Evolutionary conservation across 2,329 filamentous ascomycete genomes (phyloP), one percentile per base, ranked within the genome.

Genomic region (Pseudogymnoascus sp.): DNA sequence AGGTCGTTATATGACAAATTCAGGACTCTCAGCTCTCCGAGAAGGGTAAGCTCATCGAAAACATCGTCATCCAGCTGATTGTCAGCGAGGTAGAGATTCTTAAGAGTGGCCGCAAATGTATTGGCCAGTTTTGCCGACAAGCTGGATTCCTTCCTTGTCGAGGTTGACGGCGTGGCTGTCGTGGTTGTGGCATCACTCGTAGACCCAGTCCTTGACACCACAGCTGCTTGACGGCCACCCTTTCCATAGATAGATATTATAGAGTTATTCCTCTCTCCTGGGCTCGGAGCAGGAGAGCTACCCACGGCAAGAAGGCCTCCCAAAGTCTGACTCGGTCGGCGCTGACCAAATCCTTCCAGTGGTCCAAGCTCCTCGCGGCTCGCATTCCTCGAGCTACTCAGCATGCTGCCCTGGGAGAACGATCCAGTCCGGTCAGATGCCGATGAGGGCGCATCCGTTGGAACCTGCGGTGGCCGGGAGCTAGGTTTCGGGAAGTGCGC

Each of bases 1-100:
- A 99, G 83, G 67, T 93, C 88, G 69, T 99, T 99, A 77, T 97
- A 97, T 0, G 93, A 96, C 33, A 99, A 77, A 70, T 99, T 99
- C 64, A 99, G 83, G 23, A 96, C 84, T 21, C 93, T 87, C 61
- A 99, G 77, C 75, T 97, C 95, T 2, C 86, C 82, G 3, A 97
- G 82, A 2, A 93, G 80, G 0, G 86, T 90, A 50, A 99, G 82
- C 74, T 97, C 90, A 67, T 97, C 92, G 72, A 97, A 97, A 0
- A 96, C 89, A 70, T 97, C 93, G 70, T 97, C 95, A 63, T 95
- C 90, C 23, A 99, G 83, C 65, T 93, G 86, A 73, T 99, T 99
- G 73, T 99, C 95, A 7, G 95, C 95, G 64, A 99, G 80, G 70
- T 91, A 93, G 0, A 99, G 78, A 71, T 96, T 89, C 60, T 88